phyloP scores from a whole-genome alignment of 345 rosid species.

The Eucalyptus cloeziana region DNA sequence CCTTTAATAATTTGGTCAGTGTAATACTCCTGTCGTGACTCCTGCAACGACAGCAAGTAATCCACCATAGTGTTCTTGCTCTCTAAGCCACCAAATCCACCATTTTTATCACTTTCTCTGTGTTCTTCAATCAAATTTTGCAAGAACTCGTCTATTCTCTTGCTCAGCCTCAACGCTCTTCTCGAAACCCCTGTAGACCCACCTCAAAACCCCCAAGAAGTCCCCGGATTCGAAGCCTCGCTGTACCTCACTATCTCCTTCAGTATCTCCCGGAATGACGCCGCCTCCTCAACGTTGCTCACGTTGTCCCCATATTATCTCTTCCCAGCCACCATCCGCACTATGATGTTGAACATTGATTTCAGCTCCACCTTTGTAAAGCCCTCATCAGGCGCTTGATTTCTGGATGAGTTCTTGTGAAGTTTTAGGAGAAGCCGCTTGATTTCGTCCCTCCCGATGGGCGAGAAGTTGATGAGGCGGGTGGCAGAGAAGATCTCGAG shows the following conservation, averaged over 20 bases:
- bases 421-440: not conserved
- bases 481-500: conserved; percentile 22
- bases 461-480: conserved; percentile 1
- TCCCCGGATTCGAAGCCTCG: conserved; percentile 22
- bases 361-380: conserved; percentile 1
- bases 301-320: conserved; percentile 9
- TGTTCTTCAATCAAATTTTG: conserved; percentile 22
- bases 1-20: conserved; percentile 42
- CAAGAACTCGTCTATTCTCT: conserved; percentile 12
- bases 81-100: not conserved
- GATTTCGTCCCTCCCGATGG: conserved; percentile 19
- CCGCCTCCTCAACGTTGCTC: conserved; percentile 3
- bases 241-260: not conserved
- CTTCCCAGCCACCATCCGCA: not conserved
- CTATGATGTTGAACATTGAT: not conserved
- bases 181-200: not conserved
- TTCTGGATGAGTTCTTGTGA: not conserved
- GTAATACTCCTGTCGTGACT: conserved; percentile 24
- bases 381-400: not conserved
- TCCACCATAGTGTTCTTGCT: conserved; percentile 21
- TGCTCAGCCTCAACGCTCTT: conserved; percentile 1
- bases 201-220: conserved; percentile 19
- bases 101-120: too few relatives aligned
- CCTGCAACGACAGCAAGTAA: conserved; percentile 23
- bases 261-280: conserved; percentile 8